Base-by-base conservation (phyloP, 305 asterid species). In the Rubia tinctorum region DNA sequence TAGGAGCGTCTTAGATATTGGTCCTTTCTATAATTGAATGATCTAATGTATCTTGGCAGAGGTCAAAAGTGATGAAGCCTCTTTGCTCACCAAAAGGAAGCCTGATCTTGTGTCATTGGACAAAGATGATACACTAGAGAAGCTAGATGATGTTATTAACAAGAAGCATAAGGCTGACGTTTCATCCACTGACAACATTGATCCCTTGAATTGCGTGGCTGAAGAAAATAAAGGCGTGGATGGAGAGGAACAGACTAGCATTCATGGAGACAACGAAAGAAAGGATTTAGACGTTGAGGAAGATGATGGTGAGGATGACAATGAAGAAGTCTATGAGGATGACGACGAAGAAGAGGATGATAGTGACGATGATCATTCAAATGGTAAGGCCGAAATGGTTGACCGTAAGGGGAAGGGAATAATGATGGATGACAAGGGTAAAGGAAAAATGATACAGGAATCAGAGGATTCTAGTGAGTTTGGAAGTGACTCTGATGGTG, bases 391-490 rank as follows among this genome's bases (percentile, higher is more conserved):
- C 8, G 74, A 70, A 51, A 62, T 64, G 20, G 58, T 58, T 12
- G 78, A 72, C 68, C 75, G 67, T 18, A 75, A 75, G 63, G 85
- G 84, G 17, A 78, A 82, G 71, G 81, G 82, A 74, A 78, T 80
- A 66, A 15, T 71, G 64, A 72, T 20, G 66, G 86, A 76, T 69
- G 84, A 80, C 43, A 84, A 83, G 74, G 87, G 87, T 27, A 83
- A 86, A 72, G 82, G 80, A 23, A 74, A 79, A 69, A 42, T 84
- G 71, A 71, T 82, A 11, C 86, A 84, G 72, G 85, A 79, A 22
- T 77, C 74, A 1, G 85, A 73, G 14, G 78, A 75, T 37, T 84
- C 85, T 20, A 75, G 76, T 44, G 76, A 71, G 58, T 56, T 10
- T 74, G 83, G 75, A 27, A 72, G 66, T 75, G 82, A 69, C 5